Evolutionary conservation across 257 asterid genomes (phyloP).

Genomic region (Penstemon davidsonii): DNA sequence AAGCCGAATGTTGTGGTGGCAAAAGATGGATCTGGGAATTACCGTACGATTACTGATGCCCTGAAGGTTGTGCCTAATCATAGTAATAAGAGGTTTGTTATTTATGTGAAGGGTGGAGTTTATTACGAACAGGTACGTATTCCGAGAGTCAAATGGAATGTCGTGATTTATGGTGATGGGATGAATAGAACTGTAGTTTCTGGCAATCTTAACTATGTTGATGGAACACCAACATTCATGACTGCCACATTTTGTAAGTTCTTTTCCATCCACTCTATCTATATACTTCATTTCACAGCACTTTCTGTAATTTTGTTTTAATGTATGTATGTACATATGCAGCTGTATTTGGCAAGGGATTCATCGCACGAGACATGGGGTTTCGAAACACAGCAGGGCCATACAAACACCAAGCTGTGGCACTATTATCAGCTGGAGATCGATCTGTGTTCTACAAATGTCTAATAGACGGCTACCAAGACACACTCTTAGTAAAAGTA

Average conservation of each 20-base stretch:
- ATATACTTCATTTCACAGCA: no score
- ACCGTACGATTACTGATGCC: slow-evolving; percentile 19
- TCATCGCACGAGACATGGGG: slow-evolving; percentile 40
- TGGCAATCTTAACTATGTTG: slow-evolving; percentile 1
- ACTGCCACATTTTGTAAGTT: slow-evolving; percentile 35
- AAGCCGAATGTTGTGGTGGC: slow-evolving; percentile 33
- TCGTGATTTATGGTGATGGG: slow-evolving; percentile 35
- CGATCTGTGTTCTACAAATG: slow-evolving; percentile 37
- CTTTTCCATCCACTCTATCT: background rate
- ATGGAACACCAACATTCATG: background rate
- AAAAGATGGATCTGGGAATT: slow-evolving; percentile 33
- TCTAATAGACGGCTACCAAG: slow-evolving; percentile 41
- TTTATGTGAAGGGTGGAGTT: slow-evolving; percentile 31
- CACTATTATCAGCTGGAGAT: slow-evolving; percentile 35
- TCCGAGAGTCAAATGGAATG: slow-evolving; percentile 14
- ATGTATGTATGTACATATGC: background rate
- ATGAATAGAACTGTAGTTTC: slow-evolving; percentile 21
- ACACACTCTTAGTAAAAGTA: slow-evolving; percentile 35
- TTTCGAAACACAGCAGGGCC: slow-evolving; percentile 50
- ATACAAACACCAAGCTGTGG: slow-evolving; percentile 37
- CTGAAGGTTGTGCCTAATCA: background rate
- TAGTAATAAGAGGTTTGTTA: slow-evolving; percentile 1
- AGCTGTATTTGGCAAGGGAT: slow-evolving; percentile 43
- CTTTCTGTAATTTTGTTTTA: no score
- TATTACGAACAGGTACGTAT: slow-evolving; percentile 26